Evolutionary conservation across 208 protist genomes (phyloP).

Genomic region (Crithidia bombi): DNA sequence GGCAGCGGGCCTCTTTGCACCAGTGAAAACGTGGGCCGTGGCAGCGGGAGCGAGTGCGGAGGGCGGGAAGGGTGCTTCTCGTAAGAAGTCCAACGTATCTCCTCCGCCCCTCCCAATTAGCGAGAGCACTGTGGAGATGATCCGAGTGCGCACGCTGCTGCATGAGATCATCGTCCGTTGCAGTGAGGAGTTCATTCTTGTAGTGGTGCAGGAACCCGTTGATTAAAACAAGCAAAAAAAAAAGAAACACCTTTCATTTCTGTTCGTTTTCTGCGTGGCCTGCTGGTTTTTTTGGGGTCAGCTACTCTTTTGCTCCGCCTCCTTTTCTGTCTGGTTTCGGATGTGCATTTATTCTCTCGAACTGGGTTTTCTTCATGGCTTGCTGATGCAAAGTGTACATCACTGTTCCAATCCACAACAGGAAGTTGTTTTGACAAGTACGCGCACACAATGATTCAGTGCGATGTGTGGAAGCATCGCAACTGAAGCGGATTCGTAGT

Average conservation of each 20-base stretch:
- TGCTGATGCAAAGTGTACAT: too few species aligned
- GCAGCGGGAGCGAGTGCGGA: slow-evolving; percentile 5
- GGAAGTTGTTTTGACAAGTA: too few species aligned
- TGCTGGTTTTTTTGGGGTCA: background rate
- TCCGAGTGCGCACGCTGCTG: slow-evolving; percentile 72
- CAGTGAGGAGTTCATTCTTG: slow-evolving; percentile 73
- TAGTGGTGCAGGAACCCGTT: slow-evolving; percentile 81
- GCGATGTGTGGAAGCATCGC: too few species aligned
- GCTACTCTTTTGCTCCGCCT: too few species aligned
- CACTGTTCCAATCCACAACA: too few species aligned
- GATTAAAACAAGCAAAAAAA: slow-evolving; percentile 39
- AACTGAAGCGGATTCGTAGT: too few species aligned
- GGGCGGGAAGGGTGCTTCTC: slow-evolving; percentile 2
- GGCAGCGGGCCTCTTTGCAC: slow-evolving; percentile 33
- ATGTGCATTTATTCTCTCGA: too few species aligned
- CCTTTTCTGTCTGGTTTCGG: too few species aligned
- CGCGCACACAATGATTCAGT: too few species aligned
- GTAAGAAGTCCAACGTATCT: slow-evolving; percentile 9
- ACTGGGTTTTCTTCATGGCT: too few species aligned
- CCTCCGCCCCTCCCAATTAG: slow-evolving; percentile 30
- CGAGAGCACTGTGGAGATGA: slow-evolving; percentile 60
- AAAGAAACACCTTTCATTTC: background rate
- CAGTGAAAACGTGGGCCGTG: slow-evolving; percentile 6
- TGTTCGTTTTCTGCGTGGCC: background rate
- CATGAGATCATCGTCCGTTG: slow-evolving; percentile 85